Conservation (phyloP, 2,329 filamentous ascomycete genomes). For the Venturia pyrina region DNA sequence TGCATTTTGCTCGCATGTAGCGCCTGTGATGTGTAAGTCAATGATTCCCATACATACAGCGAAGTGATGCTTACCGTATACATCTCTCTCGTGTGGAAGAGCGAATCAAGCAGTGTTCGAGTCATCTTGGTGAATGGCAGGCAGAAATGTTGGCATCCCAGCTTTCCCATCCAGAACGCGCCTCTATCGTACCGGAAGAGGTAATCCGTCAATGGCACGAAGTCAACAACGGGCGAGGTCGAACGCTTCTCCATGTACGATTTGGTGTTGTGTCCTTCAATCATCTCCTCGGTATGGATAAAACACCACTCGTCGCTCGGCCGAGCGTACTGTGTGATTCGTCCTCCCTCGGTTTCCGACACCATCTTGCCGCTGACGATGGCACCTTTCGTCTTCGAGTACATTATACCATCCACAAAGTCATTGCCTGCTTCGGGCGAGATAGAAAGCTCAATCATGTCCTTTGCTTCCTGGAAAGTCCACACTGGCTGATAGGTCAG, state of each 20-base stretch:
- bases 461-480: conserved; percentile 18
- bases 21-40: conserved; percentile 27
- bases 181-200: conserved; percentile 65
- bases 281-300: conserved; percentile 29
- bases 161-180: conserved; percentile 56
- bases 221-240: conserved; percentile 33
- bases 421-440: conserved; percentile 14
- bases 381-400: conserved; percentile 26
- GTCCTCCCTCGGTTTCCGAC: conserved; percentile 16
- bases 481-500: conserved; percentile 1
- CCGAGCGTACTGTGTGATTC: conserved; percentile 28
- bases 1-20: conserved; percentile 3
- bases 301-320: conserved; percentile 43
- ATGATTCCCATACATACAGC: conserved; percentile 40
- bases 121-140: conserved; percentile 56
- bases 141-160: conserved; percentile 54
- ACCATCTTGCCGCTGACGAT: conserved; percentile 13
- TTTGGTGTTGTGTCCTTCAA: not conserved
- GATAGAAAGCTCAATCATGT: conserved; percentile 37
- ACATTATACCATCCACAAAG: conserved; percentile 26
- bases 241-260: not conserved
- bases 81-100: conserved; percentile 54
- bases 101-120: conserved; percentile 48
- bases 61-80: conserved; percentile 51
- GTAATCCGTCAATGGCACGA: conserved; percentile 54